A percentile compares a stretch with the other conserved stretches of the same genome.
phyloP scores from a whole-genome alignment of 768 basidiomycete genomes.

The Amylocystis lapponica region DNA sequence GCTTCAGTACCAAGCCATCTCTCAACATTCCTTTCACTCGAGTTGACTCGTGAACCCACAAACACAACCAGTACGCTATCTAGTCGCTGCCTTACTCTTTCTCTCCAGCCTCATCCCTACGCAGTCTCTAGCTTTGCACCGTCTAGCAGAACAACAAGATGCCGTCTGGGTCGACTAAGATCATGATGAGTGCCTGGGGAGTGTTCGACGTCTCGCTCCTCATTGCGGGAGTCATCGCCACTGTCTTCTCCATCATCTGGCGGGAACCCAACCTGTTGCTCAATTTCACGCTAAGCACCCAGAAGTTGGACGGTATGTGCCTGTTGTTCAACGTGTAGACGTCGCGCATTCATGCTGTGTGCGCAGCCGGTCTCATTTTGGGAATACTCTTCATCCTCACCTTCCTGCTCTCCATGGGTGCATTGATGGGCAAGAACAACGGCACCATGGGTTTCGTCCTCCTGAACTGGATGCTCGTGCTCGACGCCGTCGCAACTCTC shows the following conservation, averaged over 20 bases:
- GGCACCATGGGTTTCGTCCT: constrained; percentile 64
- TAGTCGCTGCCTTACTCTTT: neutral
- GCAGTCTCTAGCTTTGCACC: constrained; percentile 20
- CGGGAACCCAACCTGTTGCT: constrained; percentile 59
- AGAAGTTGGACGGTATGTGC: constrained; percentile 55
- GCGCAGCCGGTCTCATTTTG: constrained; percentile 60
- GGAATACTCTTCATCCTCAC: constrained; percentile 65
- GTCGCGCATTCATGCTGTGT: neutral
- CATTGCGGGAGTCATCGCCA: constrained; percentile 57
- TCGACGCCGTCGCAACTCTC: constrained; percentile 55
- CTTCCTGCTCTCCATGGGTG: constrained; percentile 64
- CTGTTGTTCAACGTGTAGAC: neutral
- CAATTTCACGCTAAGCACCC: constrained; percentile 59
- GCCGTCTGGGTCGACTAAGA: constrained; percentile 50
- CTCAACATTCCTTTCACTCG: constrained; percentile 9
- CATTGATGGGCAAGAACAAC: constrained; percentile 65
- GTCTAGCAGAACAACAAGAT: constrained; percentile 34
- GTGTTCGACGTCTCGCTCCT: constrained; percentile 67
- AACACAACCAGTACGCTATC: neutral
- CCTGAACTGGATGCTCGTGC: constrained; percentile 70
- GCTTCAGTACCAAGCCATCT: constrained; percentile 22
- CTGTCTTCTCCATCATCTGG: constrained; percentile 71
- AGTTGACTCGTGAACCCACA: constrained; percentile 15
- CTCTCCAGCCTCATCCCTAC: neutral
- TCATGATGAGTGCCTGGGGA: constrained; percentile 64